phyloP scores from a whole-genome alignment of 202 grass and related monocot genomes.

The Bolboschoenoplectus hybrid region DNA sequence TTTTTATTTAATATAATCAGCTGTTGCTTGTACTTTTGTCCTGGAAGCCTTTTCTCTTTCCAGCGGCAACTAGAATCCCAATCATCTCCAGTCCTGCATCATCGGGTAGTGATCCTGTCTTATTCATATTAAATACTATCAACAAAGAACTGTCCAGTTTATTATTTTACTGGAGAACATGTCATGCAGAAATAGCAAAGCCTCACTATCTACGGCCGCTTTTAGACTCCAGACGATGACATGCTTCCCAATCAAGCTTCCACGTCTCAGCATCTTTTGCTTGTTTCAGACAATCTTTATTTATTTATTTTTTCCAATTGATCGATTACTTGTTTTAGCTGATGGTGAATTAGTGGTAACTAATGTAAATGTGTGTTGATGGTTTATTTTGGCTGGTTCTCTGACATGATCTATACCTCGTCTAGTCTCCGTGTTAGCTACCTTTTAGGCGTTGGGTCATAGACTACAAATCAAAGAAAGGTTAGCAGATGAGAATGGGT shows the following conservation, averaged over 20 bases:
- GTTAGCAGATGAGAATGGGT: slow-evolving; percentile 2
- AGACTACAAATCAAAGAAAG: not conserved
- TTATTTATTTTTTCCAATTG: not conserved
- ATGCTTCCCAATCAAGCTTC: slow-evolving; percentile 34
- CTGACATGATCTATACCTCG: not conserved
- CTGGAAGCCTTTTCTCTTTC: not conserved
- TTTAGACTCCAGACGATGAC: not conserved
- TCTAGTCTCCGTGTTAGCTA: not conserved
- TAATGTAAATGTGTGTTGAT: not conserved
- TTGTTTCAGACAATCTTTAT: not conserved
- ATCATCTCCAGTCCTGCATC: not conserved
- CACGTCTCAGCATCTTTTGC: slow-evolving; percentile 18
- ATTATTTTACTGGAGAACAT: not conserved
- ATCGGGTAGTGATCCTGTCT: not conserved
- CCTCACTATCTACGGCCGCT: not conserved
- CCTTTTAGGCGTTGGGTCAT: slow-evolving; percentile 17
- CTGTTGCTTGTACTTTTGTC: slow-evolving; percentile 24
- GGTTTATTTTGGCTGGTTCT: not conserved
- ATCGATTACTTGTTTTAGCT: not conserved
- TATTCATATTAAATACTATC: not conserved
- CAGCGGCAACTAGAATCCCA: not conserved
- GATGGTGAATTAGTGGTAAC: not conserved
- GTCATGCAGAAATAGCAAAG: not conserved
- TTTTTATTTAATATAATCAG: slow-evolving; percentile 17
- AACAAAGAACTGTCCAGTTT: not conserved